phyloP scores from a whole-genome alignment of 2,329 filamentous ascomycete genomes.

The Byssothecium circinans region DNA sequence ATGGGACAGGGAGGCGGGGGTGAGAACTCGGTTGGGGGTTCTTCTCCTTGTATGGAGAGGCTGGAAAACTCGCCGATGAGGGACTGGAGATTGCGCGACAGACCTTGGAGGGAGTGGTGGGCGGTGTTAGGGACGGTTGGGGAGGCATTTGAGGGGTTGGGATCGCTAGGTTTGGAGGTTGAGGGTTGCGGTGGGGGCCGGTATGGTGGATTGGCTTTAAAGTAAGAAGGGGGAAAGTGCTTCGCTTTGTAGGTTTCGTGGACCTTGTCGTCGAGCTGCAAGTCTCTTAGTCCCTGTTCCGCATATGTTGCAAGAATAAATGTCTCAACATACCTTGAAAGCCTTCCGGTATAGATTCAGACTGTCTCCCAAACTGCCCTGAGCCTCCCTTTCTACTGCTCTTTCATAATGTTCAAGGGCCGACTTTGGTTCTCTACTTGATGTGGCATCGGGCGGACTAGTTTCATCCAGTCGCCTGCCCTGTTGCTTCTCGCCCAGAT shows the following conservation, averaged over 20 bases:
- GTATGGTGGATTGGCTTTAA: slow-evolving; percentile 46
- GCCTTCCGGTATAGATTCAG: slow-evolving; percentile 85
- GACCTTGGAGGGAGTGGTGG: slow-evolving; percentile 60
- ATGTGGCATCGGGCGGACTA: slow-evolving; percentile 35
- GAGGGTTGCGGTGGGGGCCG: slow-evolving; percentile 39
- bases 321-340: slow-evolving; percentile 65
- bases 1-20: slow-evolving; percentile 79
- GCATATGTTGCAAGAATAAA: not conserved
- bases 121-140: slow-evolving; percentile 56
- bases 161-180: slow-evolving; percentile 23
- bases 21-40: slow-evolving; percentile 70
- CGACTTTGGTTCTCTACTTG: slow-evolving; percentile 61
- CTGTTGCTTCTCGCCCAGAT: slow-evolving; percentile 51
- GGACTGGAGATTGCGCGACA: slow-evolving; percentile 61
- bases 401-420: slow-evolving; percentile 92
- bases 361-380: slow-evolving; percentile 87
- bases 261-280: slow-evolving; percentile 77
- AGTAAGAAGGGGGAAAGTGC: slow-evolving; percentile 72
- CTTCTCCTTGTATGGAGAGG: slow-evolving; percentile 67
- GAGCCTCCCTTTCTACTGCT: slow-evolving; percentile 83
- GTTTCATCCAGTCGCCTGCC: slow-evolving; percentile 48
- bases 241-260: slow-evolving; percentile 89
- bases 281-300: not conserved
- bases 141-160: slow-evolving; percentile 54
- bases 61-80: slow-evolving; percentile 75